Conservation (phyloP, 1,139 yeast species). For the Pneumocystis canis region DNA sequence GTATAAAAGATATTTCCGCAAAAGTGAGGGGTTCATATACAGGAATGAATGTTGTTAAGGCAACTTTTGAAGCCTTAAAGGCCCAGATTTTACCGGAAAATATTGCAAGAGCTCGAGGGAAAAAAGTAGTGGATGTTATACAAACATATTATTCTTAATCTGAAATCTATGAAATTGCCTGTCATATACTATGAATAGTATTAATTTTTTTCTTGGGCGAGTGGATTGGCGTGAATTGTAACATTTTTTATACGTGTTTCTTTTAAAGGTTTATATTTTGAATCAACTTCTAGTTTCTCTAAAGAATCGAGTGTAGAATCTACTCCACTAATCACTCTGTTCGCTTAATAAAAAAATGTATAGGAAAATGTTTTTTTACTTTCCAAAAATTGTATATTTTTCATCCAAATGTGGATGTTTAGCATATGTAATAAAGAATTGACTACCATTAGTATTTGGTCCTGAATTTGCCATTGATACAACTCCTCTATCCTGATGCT, state of each 20-base stretch:
- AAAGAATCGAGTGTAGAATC: constrained; percentile 27
- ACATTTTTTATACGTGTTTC: constrained; percentile 28
- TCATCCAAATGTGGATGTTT: constrained; percentile 37
- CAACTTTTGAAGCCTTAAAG: constrained; percentile 71
- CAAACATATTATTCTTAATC: constrained; percentile 46
- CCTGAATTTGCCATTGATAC: constrained; percentile 36
- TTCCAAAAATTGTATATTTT: constrained; percentile 44
- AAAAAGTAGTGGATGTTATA: constrained; percentile 84
- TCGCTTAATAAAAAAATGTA: neutral
- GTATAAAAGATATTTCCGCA: constrained; percentile 84
- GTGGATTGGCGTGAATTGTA: constrained; percentile 30
- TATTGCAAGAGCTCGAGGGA: constrained; percentile 84
- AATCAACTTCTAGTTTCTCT: constrained; percentile 29
- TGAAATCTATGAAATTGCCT: neutral
- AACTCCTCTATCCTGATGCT: constrained; percentile 30
- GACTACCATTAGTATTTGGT: constrained; percentile 33
- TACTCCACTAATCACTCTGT: constrained; percentile 27
- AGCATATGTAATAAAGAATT: constrained; percentile 31
- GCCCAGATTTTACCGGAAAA: constrained; percentile 70
- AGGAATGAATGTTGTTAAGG: constrained; percentile 87
- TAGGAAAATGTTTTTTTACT: constrained; percentile 2
- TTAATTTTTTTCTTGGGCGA: constrained; percentile 18
- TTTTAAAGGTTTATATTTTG: constrained; percentile 29
- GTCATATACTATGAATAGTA: neutral
- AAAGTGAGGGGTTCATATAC: constrained; percentile 86